Evolutionary conservation across 2,329 filamentous ascomycete species (phyloP), one percentile per base, ranked within the genome.

Genomic region (Paecilomyces sp.): DNA sequence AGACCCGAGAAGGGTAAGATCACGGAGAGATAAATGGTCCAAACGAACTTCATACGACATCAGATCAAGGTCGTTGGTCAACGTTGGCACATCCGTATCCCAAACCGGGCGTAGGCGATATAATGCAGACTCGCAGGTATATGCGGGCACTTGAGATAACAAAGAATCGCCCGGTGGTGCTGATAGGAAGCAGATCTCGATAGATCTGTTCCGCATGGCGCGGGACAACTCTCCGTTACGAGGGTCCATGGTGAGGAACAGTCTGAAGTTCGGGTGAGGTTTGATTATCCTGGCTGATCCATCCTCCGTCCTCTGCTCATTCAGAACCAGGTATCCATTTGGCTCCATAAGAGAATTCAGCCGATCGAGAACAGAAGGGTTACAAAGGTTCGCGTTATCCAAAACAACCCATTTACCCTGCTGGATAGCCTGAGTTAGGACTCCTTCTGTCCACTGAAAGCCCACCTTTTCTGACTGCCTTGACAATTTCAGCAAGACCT

Each of bases 311-410:
- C 90, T 91, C 71, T 97, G 92, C 72, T 99, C 94, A 68, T 97
- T 97, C 71, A 99, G 89, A 67, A 90, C 91, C 24, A 99, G 79
- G 63, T 86, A 87, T 0, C 94, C 94, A 68, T 92, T 88, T 0
- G 92, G 92, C 71, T 99, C 94, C 7, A 97, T 87, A 8, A 99
- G 79, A 0, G 94, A 97, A 73, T 99, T 99, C 57, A 99, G 79
- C 62, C 95, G 85, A 75, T 99, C 94, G 9, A 99, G 83, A 1
- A 99, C 94, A 6, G 93, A 96, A 25, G 93, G 89, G 68, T 89
- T 97, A 77, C 95, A 99, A 60, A 99, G 83, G 69, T 99, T 99
- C 61, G 95, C 94, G 74, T 99, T 97, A 75, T 99, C 94, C 24
- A 99, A 85, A 11, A 99, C 88, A 18, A 99, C 81, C 94, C 94